Base-by-base conservation (phyloP, 2,329 filamentous ascomycete genomes). In the Trichophyton equinum region DNA sequence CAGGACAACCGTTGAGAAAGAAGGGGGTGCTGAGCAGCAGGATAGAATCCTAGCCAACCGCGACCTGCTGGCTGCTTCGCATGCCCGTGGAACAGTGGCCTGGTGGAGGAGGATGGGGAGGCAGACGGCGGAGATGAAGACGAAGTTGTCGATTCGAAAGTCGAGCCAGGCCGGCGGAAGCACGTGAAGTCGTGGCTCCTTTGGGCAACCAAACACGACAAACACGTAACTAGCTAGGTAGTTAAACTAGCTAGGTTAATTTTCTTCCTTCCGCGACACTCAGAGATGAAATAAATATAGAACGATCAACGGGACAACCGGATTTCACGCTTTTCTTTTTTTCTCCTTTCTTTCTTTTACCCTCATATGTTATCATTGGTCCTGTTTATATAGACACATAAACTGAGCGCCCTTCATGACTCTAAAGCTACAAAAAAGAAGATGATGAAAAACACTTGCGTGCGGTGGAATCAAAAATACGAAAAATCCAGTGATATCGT, bases 181-280 rank as follows among this genome's bases (percentile, higher is more conserved):
- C 51, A 55, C 51, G 51, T 55, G 51, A 55, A 55, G 15, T 55
- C 51, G 51, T 36, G 51, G 51, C 27, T 55, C 15, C n/a, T 27
- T 36, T 51, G 46, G 27, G 51, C 22, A 47, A 22, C 33, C 11
- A 51, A 51, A 51, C 46, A 51, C 46, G 20, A 51, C 46, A 9
- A 13, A 38, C 46, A 51, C 46, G 46, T 51, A 51, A 6, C 1
- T 51, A 51, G 25, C 1, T 42, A 36, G 7, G 2, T 9, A 33
- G 18, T 18, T 18, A 18, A 18, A 25, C 22, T 25, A 25, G 8
- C 13, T 40, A 40, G 8, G 8, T 11, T 40, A 11, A 40, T 40
- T 40, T 47, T 18, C 8, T 22, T 47, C 20, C 46, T 30, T 49
- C 46, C 46, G 46, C 46, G 27, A n/a, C 11, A 18, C 46, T 22